A percentile compares a stretch with the other conserved stretches of the same genome.
Evolutionary conservation across 352 stramenopile species (phyloP).

Genomic region (Thalassiosira exigua): DNA sequence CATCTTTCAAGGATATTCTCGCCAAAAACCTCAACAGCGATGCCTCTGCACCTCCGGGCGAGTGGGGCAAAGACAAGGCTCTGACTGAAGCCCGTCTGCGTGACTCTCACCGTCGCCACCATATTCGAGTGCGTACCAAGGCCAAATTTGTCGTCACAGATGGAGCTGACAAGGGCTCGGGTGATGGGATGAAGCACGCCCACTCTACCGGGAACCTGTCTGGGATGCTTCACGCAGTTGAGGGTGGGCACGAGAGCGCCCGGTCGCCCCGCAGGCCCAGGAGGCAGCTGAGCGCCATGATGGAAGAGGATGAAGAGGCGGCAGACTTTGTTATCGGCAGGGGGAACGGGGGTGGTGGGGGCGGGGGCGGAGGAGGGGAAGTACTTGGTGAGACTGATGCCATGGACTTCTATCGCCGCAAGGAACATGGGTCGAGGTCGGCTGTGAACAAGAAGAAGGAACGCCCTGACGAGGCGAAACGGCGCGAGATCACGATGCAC

Average conservation of each 20-base stretch:
- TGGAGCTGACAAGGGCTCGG: neutral
- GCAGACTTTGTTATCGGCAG: conserved; percentile 56
- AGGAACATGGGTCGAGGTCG: conserved; percentile 60
- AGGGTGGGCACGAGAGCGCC: conserved; percentile 56
- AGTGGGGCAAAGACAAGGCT: conserved; percentile 35
- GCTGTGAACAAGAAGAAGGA: conserved; percentile 71
- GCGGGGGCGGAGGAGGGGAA: conserved; percentile 15
- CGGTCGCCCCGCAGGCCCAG: conserved; percentile 17
- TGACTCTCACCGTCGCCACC: conserved; percentile 47
- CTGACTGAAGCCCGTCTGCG: conserved; percentile 42
- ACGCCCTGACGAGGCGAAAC: conserved; percentile 79
- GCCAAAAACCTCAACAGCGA: conserved; percentile 25
- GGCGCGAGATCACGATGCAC: conserved; percentile 76
- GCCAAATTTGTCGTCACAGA: conserved; percentile 56
- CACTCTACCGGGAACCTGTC: conserved; percentile 58
- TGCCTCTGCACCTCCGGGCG: neutral
- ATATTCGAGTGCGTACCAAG: conserved; percentile 51
- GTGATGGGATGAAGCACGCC: conserved; percentile 47
- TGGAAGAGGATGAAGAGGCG: conserved; percentile 55
- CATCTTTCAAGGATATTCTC: conserved; percentile 53
- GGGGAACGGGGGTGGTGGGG: conserved; percentile 8
- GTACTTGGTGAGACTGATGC: conserved; percentile 74
- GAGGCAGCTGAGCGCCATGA: conserved; percentile 55
- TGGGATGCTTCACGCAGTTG: conserved; percentile 45
- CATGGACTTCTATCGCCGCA: conserved; percentile 77